Conservation (phyloP, 139 green algal genomes). For the Micractinium sp. region DNA sequence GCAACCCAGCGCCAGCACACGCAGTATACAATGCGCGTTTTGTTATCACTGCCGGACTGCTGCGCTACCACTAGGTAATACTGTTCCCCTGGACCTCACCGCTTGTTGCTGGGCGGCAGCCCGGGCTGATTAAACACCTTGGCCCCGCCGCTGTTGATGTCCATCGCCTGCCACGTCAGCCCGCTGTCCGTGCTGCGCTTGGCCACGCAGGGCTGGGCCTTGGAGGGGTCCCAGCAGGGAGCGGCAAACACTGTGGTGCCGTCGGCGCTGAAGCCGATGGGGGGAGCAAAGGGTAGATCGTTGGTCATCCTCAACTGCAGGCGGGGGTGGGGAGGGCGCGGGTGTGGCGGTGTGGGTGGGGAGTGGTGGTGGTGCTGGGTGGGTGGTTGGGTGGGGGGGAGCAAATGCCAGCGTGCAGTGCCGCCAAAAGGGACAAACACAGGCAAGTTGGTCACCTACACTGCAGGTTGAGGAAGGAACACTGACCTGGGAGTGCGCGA, state of each 20-base stretch:
- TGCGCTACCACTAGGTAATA: no score
- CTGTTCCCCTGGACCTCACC: background rate
- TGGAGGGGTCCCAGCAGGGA: background rate
- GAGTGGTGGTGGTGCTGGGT: no score
- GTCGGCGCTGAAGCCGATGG: background rate
- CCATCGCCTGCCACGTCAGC: background rate
- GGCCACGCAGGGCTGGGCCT: background rate
- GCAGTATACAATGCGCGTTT: no score
- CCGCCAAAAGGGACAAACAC: no score
- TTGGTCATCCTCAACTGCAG: background rate
- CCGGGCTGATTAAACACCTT: background rate
- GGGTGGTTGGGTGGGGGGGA: no score
- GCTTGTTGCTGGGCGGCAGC: background rate
- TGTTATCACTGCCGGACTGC: no score
- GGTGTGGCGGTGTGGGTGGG: no score
- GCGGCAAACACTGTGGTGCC: background rate
- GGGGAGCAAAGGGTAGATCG: background rate
- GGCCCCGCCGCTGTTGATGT: background rate
- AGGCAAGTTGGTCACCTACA: no score
- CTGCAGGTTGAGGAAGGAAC: no score
- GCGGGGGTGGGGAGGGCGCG: no score
- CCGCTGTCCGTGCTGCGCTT: background rate
- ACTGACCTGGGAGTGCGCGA: background rate
- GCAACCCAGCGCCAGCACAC: no score
- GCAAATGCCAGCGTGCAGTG: no score